Evolutionary conservation across 768 basidiomycete genomes (phyloP), one percentile per base, ranked within the genome.

Genomic region (Pleurotus pulmonarius): DNA sequence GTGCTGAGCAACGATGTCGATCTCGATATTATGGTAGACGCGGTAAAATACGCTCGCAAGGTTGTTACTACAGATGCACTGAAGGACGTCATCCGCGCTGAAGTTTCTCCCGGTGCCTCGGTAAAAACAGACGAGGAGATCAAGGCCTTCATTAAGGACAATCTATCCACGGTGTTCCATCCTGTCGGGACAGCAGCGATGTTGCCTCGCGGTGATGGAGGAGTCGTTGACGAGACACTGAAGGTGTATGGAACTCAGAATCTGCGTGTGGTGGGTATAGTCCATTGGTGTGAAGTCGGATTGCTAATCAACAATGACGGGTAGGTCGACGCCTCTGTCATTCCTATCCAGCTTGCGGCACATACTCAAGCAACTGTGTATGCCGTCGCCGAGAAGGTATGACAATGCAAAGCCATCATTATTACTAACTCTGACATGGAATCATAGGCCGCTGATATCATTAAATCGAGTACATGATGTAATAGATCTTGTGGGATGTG

Each of bases 1-100:
- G 75, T 76, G 65, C 70, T 75, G 47, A 56, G 54, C 11, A 61
- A 67, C 38, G 29, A 46, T 15, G 39, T 60, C 22, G 67, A 69
- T 51, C 24, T 67, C 1, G 59, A 60, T 3, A 39, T 63, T 5
- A 34, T 65, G 16, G 39, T 68, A 46, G 53, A 66, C 56, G 61
- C 47, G 0, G 38, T 67, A 20, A 64, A 69, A 60, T 66, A 65
- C 29, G 58, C 58, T 15, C 61, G 64, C 5, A 63, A 56, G 43
- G 25, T 66, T 5, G 43, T 49, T 2, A 24, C 58, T 1, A 61
- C 61, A 1, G 61, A 56, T 4, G 40, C 57, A 13, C 40, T 63
- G 45, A 29, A 44, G 3, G 38, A 38, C 16, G 52, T 46, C 22
- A 47, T 49, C 9, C 41, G 56, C 4, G 40, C 46, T 12, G 62